Conservation (phyloP, 2,329 filamentous ascomycete genomes). For the Tolypocladium tundrense region DNA sequence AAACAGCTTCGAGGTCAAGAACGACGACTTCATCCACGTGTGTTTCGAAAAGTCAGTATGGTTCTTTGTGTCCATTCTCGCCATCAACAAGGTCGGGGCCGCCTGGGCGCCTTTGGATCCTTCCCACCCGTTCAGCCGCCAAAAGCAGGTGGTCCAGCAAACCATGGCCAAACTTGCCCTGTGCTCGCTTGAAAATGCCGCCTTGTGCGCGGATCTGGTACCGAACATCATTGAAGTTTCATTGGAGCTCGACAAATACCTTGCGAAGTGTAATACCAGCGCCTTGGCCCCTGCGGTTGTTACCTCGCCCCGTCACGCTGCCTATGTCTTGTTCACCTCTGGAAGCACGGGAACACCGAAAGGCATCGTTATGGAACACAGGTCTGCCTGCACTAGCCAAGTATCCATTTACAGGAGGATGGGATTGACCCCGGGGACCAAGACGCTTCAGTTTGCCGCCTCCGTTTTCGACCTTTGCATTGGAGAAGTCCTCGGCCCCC, state of each 20-base stretch:
- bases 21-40: not conserved
- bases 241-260: too few species aligned
- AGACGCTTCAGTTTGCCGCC: slow-evolving; percentile 4
- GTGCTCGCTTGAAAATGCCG: not conserved
- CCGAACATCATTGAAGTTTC: not conserved
- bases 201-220: not conserved
- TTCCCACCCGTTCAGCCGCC: not conserved
- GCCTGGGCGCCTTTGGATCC: slow-evolving; percentile 5
- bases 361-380: slow-evolving; percentile 2
- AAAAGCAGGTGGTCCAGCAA: not conserved
- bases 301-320: not conserved
- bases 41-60: not conserved
- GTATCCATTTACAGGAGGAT: not conserved
- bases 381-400: not conserved
- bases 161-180: not conserved
- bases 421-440: not conserved
- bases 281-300: not conserved
- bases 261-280: too few species aligned
- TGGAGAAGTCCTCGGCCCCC: slow-evolving; percentile 2
- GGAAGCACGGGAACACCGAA: not conserved
- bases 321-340: not conserved
- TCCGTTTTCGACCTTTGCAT: slow-evolving; percentile 5
- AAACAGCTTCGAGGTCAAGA: slow-evolving; percentile 6
- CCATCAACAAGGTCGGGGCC: slow-evolving; percentile 6
- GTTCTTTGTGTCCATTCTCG: slow-evolving; percentile 6